Base-by-base conservation (phyloP, 345 rosid species). In the Eucalyptus dawsonii region DNA sequence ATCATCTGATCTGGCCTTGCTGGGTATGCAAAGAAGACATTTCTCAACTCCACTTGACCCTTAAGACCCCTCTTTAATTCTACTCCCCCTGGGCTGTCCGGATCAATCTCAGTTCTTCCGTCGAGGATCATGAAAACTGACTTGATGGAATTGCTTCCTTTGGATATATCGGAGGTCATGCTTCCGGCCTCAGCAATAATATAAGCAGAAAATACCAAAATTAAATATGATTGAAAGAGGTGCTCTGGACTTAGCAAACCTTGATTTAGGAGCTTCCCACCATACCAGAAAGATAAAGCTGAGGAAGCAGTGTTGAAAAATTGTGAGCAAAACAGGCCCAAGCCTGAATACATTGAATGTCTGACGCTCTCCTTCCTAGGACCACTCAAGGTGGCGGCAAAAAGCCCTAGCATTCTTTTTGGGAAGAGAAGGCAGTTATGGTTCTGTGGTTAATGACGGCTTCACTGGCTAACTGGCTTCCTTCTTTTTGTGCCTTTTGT, bases 171-270 rank as follows among this genome's bases (percentile, higher is more conserved):
- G 85, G 91, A 92, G 86, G 96, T 95, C 96, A 94, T 95, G 89
- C 95, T 93, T 89, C 96, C 96, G 10, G 96, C 97, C 88, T 95
- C 96, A 54, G 97, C 97, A 87, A 95, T 95, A 89, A 94, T 85
- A 90, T 95, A 95, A 72, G 96, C 96, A 17, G 93, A 91, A 87
- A 95, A 95, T 16, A 95, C 89, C 69, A 95, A 89, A 86, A 92
- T 93, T 83, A 95, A 76, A 90, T 92, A 95, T 17, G 95, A 92
- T 60, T 95, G 96, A 91, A 95, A 95, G 50, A 95, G 95, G 62
- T 92, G 91, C 80, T 93, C 94, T 10, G 96, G 86, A 15, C 92
- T 60, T 85, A 95, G 91, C 67, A 53, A 13, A 47, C 67, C 90
- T 76, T 92, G 40, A 9, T 87, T 91, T 81, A 95, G 89, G 60